Conservation (phyloP, 2,329 filamentous ascomycete genomes). For the Juglanconis oblonga region DNA sequence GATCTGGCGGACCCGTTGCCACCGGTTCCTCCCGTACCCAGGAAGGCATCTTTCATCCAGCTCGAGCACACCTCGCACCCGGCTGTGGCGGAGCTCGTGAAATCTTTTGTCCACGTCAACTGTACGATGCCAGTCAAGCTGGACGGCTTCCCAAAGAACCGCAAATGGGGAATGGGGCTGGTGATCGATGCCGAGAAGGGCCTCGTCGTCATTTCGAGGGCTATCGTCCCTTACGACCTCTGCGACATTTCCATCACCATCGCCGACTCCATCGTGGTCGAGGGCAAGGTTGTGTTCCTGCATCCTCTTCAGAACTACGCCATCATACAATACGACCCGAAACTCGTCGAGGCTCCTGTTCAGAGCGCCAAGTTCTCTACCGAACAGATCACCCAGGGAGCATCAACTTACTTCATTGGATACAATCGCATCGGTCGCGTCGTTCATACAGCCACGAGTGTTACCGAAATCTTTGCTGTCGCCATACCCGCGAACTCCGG, state of each 20-base stretch:
- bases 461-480: conserved; percentile 96
- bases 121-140: conserved; percentile 94
- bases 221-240: conserved; percentile 87
- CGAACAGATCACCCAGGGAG: conserved; percentile 84
- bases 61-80: conserved; percentile 85
- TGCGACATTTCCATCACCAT: conserved; percentile 97
- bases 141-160: conserved; percentile 93
- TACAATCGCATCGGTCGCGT: conserved; percentile 95
- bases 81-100: conserved; percentile 87
- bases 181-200: conserved; percentile 98
- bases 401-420: conserved; percentile 94
- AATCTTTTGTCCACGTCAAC: conserved; percentile 90
- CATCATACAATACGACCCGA: conserved; percentile 91
- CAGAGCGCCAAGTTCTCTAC: conserved; percentile 81
- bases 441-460: conserved; percentile 88
- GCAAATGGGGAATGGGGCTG: conserved; percentile 91
- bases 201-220: conserved; percentile 87
- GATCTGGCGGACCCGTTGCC: conserved; percentile 81
- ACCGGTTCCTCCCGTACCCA: conserved; percentile 66
- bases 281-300: conserved; percentile 91
- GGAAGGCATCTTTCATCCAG: conserved; percentile 86
- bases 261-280: conserved; percentile 91
- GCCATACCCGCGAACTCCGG: conserved; percentile 86
- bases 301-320: conserved; percentile 97
- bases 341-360: conserved; percentile 89